Base-by-base conservation (phyloP, 208 protist species). In the Crithidia sp. region DNA sequence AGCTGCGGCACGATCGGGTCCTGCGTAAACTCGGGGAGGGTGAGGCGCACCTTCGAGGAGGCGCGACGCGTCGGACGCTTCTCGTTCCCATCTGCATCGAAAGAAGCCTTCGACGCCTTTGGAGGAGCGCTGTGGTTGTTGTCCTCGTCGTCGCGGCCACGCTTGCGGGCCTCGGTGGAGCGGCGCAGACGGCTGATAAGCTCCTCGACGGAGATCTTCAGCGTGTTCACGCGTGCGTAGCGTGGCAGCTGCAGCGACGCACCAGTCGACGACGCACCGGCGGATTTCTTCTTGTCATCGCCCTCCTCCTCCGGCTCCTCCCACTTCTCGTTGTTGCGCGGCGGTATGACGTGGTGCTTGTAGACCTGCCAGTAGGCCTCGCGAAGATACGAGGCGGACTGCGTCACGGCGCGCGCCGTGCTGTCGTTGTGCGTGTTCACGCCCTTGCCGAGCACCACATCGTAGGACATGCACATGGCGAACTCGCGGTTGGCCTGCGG, bases 141-240 rank as follows among this genome's bases (percentile, higher is more conserved):
- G 19, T 14, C 61, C 16, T 16, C 69, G 8, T 54, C 65, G 16
- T 67, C 69, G 14, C 64, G 61, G 13, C 37, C 44, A 4, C 76
- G 66, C 69, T 80, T 80, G n/a, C 76, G 76, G 13, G 62, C 65
- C 40, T 79, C 67, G 0, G 75, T 68, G 16, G 86, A 81, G 40
- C 81, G 73, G 39, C 79, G 85, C 50, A 96, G 77, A 40, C 89
- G 87, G 49, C 79, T 81, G 9, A 95, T 64, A 1, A 96, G 72
- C n/a, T 68, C 85, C 9, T 93, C 90, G 28, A 82, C 79, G 4
- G 81, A 78, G 45, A 94, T 89, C 74, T 94, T 95, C 12, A 96
- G 74, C n/a, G 89, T 96, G 80, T 96, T 96, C 43, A 96, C 85
- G 14, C 88, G 90, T 10, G 90, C 92, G 69, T 96, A 96, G 52